Percentiles rank a stretch among this genome's conserved stretches.
Conservation (phyloP, 495 filamentous ascomycete genomes). For the Ramalina intermedia region DNA sequence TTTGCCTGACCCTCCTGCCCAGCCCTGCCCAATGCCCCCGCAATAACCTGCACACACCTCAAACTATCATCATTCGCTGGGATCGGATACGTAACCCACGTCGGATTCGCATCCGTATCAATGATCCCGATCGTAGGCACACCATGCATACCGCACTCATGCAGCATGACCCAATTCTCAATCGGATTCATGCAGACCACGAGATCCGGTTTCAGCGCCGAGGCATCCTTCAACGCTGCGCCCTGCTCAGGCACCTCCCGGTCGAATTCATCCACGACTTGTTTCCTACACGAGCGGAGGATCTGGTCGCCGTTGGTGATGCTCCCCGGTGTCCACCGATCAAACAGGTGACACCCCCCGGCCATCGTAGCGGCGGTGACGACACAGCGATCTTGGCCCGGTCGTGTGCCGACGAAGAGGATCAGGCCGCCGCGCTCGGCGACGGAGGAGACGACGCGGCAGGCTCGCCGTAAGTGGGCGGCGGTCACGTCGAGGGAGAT, state of each 20-base stretch:
- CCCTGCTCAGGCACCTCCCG: constrained; percentile 49
- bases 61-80: constrained; percentile 95
- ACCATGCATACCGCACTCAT: constrained; percentile 76
- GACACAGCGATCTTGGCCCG: constrained; percentile 61
- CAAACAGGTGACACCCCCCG: constrained; percentile 75
- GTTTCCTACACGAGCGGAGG: constrained; percentile 46
- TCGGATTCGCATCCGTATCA: constrained; percentile 86
- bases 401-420: constrained; percentile 78
- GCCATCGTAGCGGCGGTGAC: constrained; percentile 69
- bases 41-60: constrained; percentile 65
- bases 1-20: constrained; percentile 60
- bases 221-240: constrained; percentile 41
- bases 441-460: constrained; percentile 77
- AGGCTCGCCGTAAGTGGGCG: constrained; percentile 76
- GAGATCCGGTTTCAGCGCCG: constrained; percentile 68
- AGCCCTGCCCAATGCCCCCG: constrained; percentile 70
- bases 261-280: constrained; percentile 61
- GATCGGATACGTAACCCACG: constrained; percentile 91
- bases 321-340: constrained; percentile 80
- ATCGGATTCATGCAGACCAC: constrained; percentile 84
- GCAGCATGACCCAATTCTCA: constrained; percentile 79
- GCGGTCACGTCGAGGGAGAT: constrained; percentile 80
- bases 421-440: constrained; percentile 70
- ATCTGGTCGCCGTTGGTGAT: constrained; percentile 92
- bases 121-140: constrained; percentile 91